Percentiles rank a stretch among this genome's conserved stretches.
These are phyloP conservation scores for baker's yeast (Saccharomyces cerevisiae) DNA, from an alignment of 805 yeast genomes.

Conservation along the genomic window DNA sequence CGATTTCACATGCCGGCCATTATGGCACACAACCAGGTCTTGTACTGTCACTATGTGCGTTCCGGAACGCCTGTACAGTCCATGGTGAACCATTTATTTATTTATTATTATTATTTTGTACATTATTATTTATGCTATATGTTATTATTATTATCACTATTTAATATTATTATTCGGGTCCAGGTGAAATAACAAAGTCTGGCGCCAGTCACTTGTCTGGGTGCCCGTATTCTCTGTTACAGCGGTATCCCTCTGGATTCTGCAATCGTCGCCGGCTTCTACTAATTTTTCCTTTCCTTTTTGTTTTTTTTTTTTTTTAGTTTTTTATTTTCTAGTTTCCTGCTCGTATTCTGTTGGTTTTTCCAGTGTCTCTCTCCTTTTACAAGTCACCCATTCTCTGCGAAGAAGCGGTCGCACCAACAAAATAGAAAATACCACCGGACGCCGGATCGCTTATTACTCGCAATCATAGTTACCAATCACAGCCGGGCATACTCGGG, in stretches of 20 bases:
- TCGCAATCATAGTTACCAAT: background rate
- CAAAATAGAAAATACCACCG: background rate
- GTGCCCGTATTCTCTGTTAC: background rate
- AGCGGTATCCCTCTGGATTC: background rate
- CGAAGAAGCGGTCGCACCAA: background rate
- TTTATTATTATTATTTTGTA: too few relatives aligned
- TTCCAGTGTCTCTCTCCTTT: background rate
- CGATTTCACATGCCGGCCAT: background rate
- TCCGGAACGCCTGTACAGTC: background rate
- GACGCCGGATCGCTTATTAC: background rate
- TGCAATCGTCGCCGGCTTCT: background rate
- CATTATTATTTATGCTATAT: background rate
- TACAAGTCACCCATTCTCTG: background rate
- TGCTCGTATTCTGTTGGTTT: background rate
- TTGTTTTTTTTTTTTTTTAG: background rate
- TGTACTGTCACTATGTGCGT: too few relatives aligned
- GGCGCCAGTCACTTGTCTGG: background rate
- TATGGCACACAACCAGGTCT: background rate
- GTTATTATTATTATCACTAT: background rate
- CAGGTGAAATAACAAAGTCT: background rate
- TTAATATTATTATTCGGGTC: background rate
- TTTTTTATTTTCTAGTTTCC: background rate
- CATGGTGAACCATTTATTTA: too few relatives aligned
- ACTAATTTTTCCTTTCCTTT: background rate
- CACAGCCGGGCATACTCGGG: background rate